These are phyloP conservation scores for Botryotinia narcissicola DNA, from an alignment of 2,329 filamentous ascomycete genomes.

Conservation along the genomic window DNA sequence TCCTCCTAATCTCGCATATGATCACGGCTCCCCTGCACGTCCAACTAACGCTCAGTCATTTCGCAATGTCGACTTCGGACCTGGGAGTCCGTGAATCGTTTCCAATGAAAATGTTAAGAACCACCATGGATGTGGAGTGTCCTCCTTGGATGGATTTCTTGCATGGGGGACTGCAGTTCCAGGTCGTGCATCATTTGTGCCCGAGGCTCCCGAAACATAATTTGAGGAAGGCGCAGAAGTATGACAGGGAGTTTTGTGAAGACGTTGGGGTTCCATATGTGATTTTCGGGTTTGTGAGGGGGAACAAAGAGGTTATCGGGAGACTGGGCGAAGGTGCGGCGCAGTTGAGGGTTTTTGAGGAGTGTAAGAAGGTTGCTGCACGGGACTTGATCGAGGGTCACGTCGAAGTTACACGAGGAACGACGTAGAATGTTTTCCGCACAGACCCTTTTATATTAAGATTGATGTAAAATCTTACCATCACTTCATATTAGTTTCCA, in stretches of 20 bases:
- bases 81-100: constrained; percentile 82
- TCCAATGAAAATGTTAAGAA: constrained; percentile 84
- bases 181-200: constrained; percentile 82
- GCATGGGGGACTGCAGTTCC: constrained; percentile 85
- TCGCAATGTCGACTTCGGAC: constrained; percentile 88
- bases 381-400: not conserved
- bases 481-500: too few relatives aligned
- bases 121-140: constrained; percentile 91
- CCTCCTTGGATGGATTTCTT: constrained; percentile 85
- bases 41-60: constrained; percentile 91
- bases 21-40: constrained; percentile 79
- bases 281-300: constrained; percentile 38
- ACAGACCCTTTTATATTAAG: too few relatives aligned
- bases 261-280: not conserved
- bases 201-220: constrained; percentile 84
- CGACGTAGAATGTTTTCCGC: too few relatives aligned
- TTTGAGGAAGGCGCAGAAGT: constrained; percentile 56
- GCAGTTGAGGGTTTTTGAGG: not conserved
- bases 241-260: not conserved
- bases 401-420: rapidly evolving
- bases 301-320: constrained; percentile 59
- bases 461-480: too few relatives aligned
- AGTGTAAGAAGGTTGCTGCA: not conserved
- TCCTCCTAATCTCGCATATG: constrained; percentile 76
- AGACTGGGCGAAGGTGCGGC: not conserved